Percentiles rank a stretch among this genome's conserved stretches.
phyloP scores from a whole-genome alignment of 257 asterid species.

The Solanum pinnatisectum region DNA sequence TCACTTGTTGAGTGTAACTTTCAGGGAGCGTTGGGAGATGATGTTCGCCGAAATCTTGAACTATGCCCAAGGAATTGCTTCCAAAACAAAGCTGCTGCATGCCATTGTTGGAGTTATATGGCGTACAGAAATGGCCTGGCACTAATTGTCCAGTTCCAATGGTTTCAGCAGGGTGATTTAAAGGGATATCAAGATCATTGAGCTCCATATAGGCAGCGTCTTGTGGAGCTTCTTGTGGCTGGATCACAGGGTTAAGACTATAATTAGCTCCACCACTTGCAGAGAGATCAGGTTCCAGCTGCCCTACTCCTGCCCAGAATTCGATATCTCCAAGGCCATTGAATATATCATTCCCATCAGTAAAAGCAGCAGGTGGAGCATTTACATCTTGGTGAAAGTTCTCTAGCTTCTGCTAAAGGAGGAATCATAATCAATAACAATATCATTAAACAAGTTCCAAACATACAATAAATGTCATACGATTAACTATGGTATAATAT shows the following conservation, averaged over 20 bases:
- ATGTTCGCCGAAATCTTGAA: conserved; percentile 3
- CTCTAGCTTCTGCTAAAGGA: conserved; percentile 13
- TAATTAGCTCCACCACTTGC: conserved; percentile 8
- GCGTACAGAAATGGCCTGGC: conserved; percentile 6
- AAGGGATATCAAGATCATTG: conserved; percentile 41
- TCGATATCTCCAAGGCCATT: conserved; percentile 30
- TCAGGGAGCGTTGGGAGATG: conserved; percentile 15
- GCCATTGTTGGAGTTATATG: conserved; percentile 1
- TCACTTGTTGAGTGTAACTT: conserved; percentile 1
- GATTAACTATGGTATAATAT: neutral
- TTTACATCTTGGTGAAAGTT: conserved; percentile 3
- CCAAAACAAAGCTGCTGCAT: conserved; percentile 5
- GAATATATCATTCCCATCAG: conserved; percentile 29
- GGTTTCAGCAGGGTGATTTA: conserved; percentile 21
- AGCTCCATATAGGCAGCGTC: conserved; percentile 47
- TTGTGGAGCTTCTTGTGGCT: conserved; percentile 16
- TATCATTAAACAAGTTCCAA: neutral
- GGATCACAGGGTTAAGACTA: conserved; percentile 5
- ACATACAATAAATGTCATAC: neutral
- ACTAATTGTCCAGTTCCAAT: conserved; percentile 9
- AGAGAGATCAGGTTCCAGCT: conserved; percentile 10
- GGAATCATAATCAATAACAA: neutral
- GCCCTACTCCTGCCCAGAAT: conserved; percentile 13
- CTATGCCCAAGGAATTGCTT: conserved; percentile 7
- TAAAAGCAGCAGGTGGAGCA: neutral